Conservation (phyloP, 352 stramenopile species). For the Phytopythium ostracodes region DNA sequence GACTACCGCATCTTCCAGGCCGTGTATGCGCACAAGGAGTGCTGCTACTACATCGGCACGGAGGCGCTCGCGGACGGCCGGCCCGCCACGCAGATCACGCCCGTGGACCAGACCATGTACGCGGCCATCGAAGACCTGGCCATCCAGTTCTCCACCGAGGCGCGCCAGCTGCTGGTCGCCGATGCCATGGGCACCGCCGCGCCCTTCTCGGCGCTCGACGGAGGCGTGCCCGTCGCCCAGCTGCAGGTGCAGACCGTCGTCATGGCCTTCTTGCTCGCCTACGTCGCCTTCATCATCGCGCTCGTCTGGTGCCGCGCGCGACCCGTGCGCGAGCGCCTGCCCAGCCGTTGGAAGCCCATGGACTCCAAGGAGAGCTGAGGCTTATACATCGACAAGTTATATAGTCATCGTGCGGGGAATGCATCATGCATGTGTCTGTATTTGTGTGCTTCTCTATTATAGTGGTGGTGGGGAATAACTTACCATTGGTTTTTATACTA, state of each 20-base stretch:
- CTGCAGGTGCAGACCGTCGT: slow-evolving; percentile 60
- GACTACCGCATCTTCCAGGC: slow-evolving; percentile 83
- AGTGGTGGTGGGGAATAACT: slow-evolving; percentile 2
- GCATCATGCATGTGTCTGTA: background rate
- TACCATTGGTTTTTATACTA: background rate
- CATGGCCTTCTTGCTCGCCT: slow-evolving; percentile 57
- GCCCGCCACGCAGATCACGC: slow-evolving; percentile 64
- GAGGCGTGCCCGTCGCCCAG: slow-evolving; percentile 10
- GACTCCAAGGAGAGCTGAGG: slow-evolving; percentile 62
- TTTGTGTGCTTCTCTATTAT: slow-evolving; percentile 3
- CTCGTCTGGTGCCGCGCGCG: slow-evolving; percentile 79
- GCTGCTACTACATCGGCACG: slow-evolving; percentile 85
- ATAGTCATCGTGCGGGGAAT: background rate
- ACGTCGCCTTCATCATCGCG: slow-evolving; percentile 62
- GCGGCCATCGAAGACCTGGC: slow-evolving; percentile 66
- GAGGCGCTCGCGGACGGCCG: slow-evolving; percentile 54
- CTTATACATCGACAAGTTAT: background rate
- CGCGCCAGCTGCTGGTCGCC: slow-evolving; percentile 47
- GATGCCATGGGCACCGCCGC: slow-evolving; percentile 25
- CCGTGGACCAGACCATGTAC: slow-evolving; percentile 72
- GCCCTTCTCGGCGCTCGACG: slow-evolving; percentile 20
- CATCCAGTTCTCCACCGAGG: slow-evolving; percentile 80
- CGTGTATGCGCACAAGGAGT: slow-evolving; percentile 78
- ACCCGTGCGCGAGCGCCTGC: slow-evolving; percentile 63
- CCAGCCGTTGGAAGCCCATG: slow-evolving; percentile 75